phyloP scores from a whole-genome alignment of 768 basidiomycete species.

The Mycena chlorophos region DNA sequence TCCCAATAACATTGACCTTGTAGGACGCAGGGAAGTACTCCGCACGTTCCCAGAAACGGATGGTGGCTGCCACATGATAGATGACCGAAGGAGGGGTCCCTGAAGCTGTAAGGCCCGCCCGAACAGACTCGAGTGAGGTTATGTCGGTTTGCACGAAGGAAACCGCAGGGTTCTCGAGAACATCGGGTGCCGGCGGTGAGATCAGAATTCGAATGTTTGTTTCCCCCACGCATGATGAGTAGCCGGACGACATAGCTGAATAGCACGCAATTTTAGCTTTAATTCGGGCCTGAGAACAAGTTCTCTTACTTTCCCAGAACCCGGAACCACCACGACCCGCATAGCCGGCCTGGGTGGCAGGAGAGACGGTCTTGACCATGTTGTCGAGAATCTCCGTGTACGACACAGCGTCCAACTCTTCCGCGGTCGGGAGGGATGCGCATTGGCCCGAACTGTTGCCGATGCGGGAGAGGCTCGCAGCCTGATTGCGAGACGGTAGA shows the following conservation, averaged over 20 bases:
- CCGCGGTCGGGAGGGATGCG: constrained; percentile 2
- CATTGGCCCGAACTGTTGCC: constrained; percentile 5
- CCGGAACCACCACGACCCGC: constrained; percentile 34
- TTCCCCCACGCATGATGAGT: constrained; percentile 36
- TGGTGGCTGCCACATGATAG: constrained; percentile 56
- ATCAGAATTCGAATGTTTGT: constrained; percentile 35
- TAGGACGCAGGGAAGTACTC: constrained; percentile 42
- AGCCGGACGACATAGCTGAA: constrained; percentile 34
- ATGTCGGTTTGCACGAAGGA: constrained; percentile 33
- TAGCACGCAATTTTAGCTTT: no score
- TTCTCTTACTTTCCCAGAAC: constrained; percentile 32
- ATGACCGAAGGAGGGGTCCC: constrained; percentile 46
- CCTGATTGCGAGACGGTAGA: constrained; percentile 10
- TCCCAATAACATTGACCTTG: constrained; percentile 50
- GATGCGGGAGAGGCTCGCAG: constrained; percentile 12
- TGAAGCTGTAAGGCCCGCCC: constrained; percentile 25
- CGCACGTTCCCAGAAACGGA: constrained; percentile 58
- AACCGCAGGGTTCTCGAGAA: constrained; percentile 29
- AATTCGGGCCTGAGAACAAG: background rate
- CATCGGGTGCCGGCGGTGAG: constrained; percentile 25
- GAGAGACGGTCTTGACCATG: constrained; percentile 29
- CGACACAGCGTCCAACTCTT: constrained; percentile 26
- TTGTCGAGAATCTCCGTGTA: constrained; percentile 31
- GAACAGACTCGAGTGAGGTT: constrained; percentile 30
- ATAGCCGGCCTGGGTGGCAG: constrained; percentile 28